Percentiles rank a stretch among this genome's conserved stretches.
These are phyloP conservation scores for Scleroderma bovista DNA, from an alignment of 768 basidiomycete genomes.

Conservation along the genomic window DNA sequence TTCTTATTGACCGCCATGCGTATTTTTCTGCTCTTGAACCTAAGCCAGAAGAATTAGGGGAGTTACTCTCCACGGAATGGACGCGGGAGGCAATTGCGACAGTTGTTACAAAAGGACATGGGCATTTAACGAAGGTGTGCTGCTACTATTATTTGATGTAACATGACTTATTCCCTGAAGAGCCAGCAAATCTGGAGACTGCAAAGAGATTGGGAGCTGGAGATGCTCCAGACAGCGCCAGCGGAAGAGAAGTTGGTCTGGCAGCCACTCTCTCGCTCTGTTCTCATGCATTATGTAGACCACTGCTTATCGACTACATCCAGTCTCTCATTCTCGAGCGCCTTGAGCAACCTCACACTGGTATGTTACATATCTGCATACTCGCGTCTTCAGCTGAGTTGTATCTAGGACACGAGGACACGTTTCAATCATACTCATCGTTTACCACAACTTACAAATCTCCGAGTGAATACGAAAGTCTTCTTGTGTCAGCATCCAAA, in stretches of 20 bases:
- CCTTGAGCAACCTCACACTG: constrained; percentile 70
- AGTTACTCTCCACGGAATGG: constrained; percentile 57
- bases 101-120: constrained; percentile 50
- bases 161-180: constrained; percentile 34
- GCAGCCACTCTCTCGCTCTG: neutral
- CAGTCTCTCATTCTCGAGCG: constrained; percentile 59
- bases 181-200: constrained; percentile 67
- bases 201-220: constrained; percentile 71
- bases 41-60: constrained; percentile 47
- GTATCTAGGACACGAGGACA: constrained; percentile 67
- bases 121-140: constrained; percentile 60
- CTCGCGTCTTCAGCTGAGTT: constrained; percentile 1
- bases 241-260: constrained; percentile 40
- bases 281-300: constrained; percentile 26
- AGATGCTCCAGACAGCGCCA: constrained; percentile 47
- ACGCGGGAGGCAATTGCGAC: constrained; percentile 50
- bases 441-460: constrained; percentile 81
- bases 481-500: constrained; percentile 76
- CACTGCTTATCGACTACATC: constrained; percentile 41
- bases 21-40: constrained; percentile 30
- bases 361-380: constrained; percentile 32
- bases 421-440: constrained; percentile 79
- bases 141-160: constrained; percentile 1
- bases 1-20: constrained; percentile 40
- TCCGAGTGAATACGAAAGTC: constrained; percentile 67